Conservation (phyloP, 768 basidiomycete genomes). For the Pholiota conissans region DNA sequence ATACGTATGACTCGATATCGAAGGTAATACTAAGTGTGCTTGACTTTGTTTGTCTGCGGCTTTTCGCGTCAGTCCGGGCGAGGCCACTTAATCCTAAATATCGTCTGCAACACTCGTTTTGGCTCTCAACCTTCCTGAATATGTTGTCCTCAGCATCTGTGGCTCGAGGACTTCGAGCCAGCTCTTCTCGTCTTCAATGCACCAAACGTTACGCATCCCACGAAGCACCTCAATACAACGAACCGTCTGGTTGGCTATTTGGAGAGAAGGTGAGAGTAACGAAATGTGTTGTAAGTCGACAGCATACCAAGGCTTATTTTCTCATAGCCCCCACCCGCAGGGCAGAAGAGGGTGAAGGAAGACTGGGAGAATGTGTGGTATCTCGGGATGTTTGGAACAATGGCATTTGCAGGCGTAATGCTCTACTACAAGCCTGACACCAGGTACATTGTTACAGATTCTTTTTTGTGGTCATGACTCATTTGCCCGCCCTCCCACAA, state of each 20-base stretch:
- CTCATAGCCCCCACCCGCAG: constrained; percentile 68
- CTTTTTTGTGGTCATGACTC: neutral
- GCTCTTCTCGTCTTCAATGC: constrained; percentile 34
- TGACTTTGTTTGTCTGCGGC: constrained; percentile 16
- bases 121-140: constrained; percentile 1
- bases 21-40: no score
- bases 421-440: constrained; percentile 94
- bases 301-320: neutral
- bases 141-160: constrained; percentile 45
- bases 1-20: no score
- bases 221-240: constrained; percentile 83
- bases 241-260: constrained; percentile 85
- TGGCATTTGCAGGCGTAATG: constrained; percentile 73
- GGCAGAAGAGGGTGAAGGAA: constrained; percentile 85
- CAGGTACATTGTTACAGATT: constrained; percentile 53
- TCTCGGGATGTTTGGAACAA: constrained; percentile 86
- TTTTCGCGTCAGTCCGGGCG: constrained; percentile 12
- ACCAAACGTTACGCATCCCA: constrained; percentile 70
- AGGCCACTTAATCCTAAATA: neutral
- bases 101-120: neutral
- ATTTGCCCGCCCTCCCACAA: neutral
- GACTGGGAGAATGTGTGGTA: constrained; percentile 93
- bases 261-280: constrained; percentile 73
- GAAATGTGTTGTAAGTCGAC: neutral
- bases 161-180: constrained; percentile 41